phyloP scores from a whole-genome alignment of 169 alveolate genomes.

The Amoebophrya sp. region DNA sequence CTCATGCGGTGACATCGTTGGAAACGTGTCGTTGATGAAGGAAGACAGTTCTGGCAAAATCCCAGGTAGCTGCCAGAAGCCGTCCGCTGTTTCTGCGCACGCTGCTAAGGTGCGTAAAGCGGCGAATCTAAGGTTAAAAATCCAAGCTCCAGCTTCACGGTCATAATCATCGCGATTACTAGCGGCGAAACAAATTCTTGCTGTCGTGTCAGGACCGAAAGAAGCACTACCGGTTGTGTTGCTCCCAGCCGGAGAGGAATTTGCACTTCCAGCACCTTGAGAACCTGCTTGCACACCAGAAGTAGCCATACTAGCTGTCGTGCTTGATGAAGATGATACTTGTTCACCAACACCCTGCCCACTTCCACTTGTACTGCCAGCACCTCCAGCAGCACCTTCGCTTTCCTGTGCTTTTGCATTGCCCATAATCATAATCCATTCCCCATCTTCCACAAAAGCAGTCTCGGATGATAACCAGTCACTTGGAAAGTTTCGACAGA shows the following conservation, averaged over 20 bases:
- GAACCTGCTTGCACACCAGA: not conserved
- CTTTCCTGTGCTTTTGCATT: no score
- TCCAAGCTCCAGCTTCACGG: conserved; percentile 1
- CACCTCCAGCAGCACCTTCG: not conserved
- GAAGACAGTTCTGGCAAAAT: not conserved
- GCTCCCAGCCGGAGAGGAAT: not conserved
- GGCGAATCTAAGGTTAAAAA: not conserved
- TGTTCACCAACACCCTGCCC: not conserved
- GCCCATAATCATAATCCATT: not conserved
- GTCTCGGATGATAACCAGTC: not conserved
- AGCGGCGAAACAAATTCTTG: not conserved
- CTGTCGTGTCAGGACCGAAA: not conserved
- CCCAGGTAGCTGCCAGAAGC: not conserved
- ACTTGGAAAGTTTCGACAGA: not conserved
- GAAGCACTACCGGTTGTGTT: not conserved
- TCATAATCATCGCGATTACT: not conserved
- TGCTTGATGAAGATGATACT: not conserved
- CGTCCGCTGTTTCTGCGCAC: not conserved
- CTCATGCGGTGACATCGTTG: not conserved
- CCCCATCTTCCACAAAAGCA: not conserved
- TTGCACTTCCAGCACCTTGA: not conserved
- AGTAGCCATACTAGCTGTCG: not conserved
- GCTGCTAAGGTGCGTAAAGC: not conserved
- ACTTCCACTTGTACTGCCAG: not conserved
- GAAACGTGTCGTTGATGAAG: not conserved